phyloP scores from a whole-genome alignment of 805 yeast species.

The Suhomyces sp. region DNA sequence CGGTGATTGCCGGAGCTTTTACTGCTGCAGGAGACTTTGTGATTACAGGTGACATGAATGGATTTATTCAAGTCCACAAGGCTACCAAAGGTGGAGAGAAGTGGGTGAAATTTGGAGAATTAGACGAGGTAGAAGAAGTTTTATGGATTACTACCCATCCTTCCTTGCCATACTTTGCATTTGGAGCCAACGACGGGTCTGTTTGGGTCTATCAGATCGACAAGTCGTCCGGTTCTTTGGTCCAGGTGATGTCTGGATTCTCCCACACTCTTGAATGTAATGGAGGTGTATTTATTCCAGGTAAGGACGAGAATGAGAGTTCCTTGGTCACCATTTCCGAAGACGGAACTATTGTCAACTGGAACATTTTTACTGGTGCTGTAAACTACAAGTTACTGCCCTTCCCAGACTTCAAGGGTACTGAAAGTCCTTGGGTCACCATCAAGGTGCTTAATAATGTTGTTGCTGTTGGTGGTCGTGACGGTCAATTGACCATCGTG shows the following conservation, averaged over 20 bases:
- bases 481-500: constrained; percentile 79
- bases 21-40: constrained; percentile 77
- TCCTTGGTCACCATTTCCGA: constrained; percentile 75
- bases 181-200: constrained; percentile 89
- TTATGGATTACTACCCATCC: constrained; percentile 85
- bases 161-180: constrained; percentile 75
- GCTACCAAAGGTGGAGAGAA: constrained; percentile 75
- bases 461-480: constrained; percentile 81
- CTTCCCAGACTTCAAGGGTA: constrained; percentile 64
- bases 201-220: constrained; percentile 88
- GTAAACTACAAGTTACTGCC: constrained; percentile 66
- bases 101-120: constrained; percentile 69
- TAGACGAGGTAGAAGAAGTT: constrained; percentile 89
- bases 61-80: constrained; percentile 72
- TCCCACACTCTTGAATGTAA: constrained; percentile 81
- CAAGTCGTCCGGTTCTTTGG: constrained; percentile 46
- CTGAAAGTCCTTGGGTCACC: constrained; percentile 86
- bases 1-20: constrained; percentile 82
- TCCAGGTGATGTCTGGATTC: constrained; percentile 74
- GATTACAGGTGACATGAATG: constrained; percentile 94
- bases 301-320: constrained; percentile 52
- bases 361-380: constrained; percentile 84
- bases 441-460: constrained; percentile 52
- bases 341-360: constrained; percentile 81
- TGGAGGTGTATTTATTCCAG: constrained; percentile 69